Conservation (phyloP, 257 asterid genomes). For the Oldenlandia corymbosa region DNA sequence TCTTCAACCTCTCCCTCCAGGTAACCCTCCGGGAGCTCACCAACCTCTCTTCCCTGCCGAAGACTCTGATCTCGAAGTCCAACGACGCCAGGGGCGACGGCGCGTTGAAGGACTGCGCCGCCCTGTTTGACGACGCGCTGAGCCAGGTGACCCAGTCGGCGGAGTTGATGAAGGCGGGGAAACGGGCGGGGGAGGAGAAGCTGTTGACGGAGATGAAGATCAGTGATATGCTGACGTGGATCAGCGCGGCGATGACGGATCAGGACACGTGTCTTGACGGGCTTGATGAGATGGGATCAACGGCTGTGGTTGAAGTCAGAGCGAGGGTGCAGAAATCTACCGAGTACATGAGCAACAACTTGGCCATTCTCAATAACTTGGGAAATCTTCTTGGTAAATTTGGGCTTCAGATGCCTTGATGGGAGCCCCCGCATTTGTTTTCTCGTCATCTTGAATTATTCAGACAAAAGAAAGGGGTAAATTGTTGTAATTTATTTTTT, state of each 20-base stretch:
- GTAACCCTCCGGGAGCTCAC: slow-evolving; percentile 36
- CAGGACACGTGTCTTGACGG: slow-evolving; percentile 78
- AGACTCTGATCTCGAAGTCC: slow-evolving; percentile 22
- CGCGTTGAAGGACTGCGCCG: slow-evolving; percentile 59
- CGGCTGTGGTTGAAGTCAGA: slow-evolving; percentile 46
- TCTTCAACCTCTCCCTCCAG: slow-evolving; percentile 69
- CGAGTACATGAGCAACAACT: slow-evolving; percentile 77
- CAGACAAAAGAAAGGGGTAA: background rate
- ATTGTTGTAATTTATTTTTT: background rate
- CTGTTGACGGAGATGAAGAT: slow-evolving; percentile 55
- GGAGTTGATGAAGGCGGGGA: slow-evolving; percentile 34
- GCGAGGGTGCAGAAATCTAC: slow-evolving; percentile 58
- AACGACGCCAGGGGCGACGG: slow-evolving; percentile 29
- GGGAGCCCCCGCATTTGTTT: background rate
- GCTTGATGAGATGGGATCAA: slow-evolving; percentile 60
- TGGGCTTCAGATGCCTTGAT: slow-evolving; percentile 58
- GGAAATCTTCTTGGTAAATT: slow-evolving; percentile 41
- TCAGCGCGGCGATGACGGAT: slow-evolving; percentile 84
- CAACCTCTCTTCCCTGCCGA: slow-evolving; percentile 35
- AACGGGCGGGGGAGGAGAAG: slow-evolving; percentile 38
- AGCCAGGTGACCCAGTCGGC: slow-evolving; percentile 56
- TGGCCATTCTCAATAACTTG: slow-evolving; percentile 74
- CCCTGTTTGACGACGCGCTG: slow-evolving; percentile 59
- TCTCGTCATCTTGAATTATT: background rate
- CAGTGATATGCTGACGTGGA: slow-evolving; percentile 70